These are phyloP conservation scores for Suillus spraguei DNA, from an alignment of 768 basidiomycete genomes.

Conservation along the genomic window DNA sequence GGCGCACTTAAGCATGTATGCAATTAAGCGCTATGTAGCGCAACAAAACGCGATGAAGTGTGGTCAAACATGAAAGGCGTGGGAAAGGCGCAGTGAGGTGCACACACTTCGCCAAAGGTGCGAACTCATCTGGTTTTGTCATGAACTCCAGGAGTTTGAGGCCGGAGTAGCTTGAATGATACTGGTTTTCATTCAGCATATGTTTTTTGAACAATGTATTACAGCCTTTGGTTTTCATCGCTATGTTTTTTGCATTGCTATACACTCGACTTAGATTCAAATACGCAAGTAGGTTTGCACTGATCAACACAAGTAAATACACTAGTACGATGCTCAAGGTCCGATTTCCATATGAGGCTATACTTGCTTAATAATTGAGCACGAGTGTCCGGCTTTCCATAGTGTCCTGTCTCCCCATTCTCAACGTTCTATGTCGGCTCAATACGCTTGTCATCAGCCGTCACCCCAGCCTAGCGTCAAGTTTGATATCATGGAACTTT, in stretches of 20 bases:
- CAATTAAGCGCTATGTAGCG: no score
- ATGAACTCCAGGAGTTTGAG: no score
- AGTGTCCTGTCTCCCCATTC: constrained; percentile 63
- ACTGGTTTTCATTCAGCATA: no score
- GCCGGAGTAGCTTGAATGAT: no score
- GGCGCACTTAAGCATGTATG: no score
- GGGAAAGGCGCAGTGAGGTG: no score
- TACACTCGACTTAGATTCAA: background rate
- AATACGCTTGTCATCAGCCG: constrained; percentile 51
- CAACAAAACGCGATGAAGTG: no score
- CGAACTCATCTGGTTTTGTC: no score
- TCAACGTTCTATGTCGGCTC: constrained; percentile 75
- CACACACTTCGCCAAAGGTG: no score
- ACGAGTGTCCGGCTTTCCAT: background rate
- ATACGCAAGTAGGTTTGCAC: background rate
- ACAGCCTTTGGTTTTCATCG: no score
- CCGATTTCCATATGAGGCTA: background rate
- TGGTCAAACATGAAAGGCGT: no score
- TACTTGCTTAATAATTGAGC: background rate
- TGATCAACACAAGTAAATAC: background rate
- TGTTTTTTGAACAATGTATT: background rate
- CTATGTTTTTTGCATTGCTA: no score
- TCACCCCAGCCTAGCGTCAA: constrained; percentile 66
- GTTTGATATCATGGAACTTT: constrained; percentile 22
- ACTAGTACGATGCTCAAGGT: background rate